A percentile compares a stretch with the other conserved stretches of the same genome.
These are phyloP conservation scores for Schwanniomyces pseudopolymorphus DNA, from an alignment of 805 yeast genomes.

Conservation along the genomic window DNA sequence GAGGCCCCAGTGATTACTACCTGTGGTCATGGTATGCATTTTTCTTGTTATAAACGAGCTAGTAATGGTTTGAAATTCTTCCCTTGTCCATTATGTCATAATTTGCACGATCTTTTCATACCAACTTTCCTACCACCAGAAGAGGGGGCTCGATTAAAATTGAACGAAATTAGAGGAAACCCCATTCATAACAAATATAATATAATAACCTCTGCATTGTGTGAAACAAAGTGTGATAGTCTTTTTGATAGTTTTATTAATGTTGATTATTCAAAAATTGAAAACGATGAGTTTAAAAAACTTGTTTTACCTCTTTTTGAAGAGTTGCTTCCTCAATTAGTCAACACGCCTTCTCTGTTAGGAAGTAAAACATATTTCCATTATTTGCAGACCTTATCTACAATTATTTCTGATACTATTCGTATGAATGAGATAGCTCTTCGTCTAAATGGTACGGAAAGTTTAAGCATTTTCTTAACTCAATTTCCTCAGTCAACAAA, in stretches of 20 bases:
- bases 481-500: constrained; percentile 27
- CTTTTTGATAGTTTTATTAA: constrained; percentile 25
- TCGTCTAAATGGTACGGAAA: constrained; percentile 42
- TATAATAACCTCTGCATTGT: constrained; percentile 21
- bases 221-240: constrained; percentile 25
- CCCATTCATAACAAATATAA: constrained; percentile 17
- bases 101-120: constrained; percentile 42
- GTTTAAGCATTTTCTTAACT: constrained; percentile 22
- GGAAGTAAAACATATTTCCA: constrained; percentile 10
- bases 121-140: constrained; percentile 39
- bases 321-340: constrained; percentile 13
- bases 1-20: constrained; percentile 34
- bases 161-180: constrained; percentile 7
- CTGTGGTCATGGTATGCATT: constrained; percentile 58
- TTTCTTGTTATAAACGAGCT: constrained; percentile 38
- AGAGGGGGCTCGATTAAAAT: constrained; percentile 15
- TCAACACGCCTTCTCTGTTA: neutral
- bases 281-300: constrained; percentile 1
- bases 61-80: constrained; percentile 23
- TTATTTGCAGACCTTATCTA: constrained; percentile 19
- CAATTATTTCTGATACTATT: constrained; percentile 47
- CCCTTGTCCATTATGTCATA: constrained; percentile 53
- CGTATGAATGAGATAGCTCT: constrained; percentile 59
- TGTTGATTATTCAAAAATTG: constrained; percentile 18
- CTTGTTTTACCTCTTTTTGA: constrained; percentile 13